Evolutionary conservation across 306 rosid genomes (phyloP), one percentile per base, ranked within the genome.

Genomic region (Hylodesmum podocarpum): DNA sequence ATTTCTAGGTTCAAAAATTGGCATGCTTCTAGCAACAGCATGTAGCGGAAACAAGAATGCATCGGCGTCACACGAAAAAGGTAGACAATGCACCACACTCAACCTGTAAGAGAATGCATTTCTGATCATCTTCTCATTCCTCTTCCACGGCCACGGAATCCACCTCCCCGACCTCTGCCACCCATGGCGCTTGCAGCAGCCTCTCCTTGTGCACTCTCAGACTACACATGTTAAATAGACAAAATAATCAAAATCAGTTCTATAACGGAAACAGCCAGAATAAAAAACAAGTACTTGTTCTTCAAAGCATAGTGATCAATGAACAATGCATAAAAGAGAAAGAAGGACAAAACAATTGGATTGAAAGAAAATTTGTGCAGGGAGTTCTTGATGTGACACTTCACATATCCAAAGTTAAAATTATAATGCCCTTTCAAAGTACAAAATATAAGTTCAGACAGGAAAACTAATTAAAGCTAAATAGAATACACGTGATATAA

Each of bases 181-280:
- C 96, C 99, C 98, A 96, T 96, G 80, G 99, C 97, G 77, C 98
- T 70, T 1, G 98, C 98, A 36, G 98, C 97, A 49, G 99, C 99
- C 34, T 96, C 99, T 80, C 98, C 99, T 44, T 96, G 99, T 27
- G 99, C 99, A 61, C 99, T 96, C 82, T 96, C 99, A 6, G 99
- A 96, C 99, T 96, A 86, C 84, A 86, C 3, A 41, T 3, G 37
- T 70, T 59, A 37, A 80, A 51, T 24, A 49, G 31, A 78, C 43
- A 66, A 57, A 70, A 74, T 46, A 57, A n/a, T 16, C 29, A 70
- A 75, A 68, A 63, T 36, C 37, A 46, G 82, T 12, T 5, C 37
- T 46, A 72, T 36, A 19, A 61, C 1, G 16, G 15, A 62, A 7
- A 10, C n/a, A 6, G n/a, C 16, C 27, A 59, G 7, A 74, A 73